Base-by-base conservation (phyloP, 2,329 filamentous ascomycete genomes). In the Sclerotinia glacialis region DNA sequence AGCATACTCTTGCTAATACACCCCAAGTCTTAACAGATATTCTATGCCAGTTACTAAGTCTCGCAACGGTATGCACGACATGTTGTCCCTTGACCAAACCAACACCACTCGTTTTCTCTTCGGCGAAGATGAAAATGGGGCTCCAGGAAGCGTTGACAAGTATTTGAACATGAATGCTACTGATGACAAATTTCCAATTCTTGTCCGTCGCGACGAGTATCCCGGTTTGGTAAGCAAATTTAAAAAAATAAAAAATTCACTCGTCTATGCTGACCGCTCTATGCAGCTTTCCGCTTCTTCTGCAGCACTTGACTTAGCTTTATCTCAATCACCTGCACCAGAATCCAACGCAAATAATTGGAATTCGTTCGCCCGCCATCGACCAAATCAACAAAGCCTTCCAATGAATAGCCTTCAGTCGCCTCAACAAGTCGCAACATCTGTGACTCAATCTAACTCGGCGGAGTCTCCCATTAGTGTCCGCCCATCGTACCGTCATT, bases 51-150 rank as follows among this genome's bases (percentile, higher is more conserved):
- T 94, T 62, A 92, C 90, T 58, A 85, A 85, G 68, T 86, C 88
- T 71, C 86, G 89, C 71, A 87, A 83, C 71, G 85, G 89, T 69
- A 80, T 87, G 73, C 87, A 89, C 75, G 87, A 89, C 71, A 83
- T 87, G 72, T 37, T 66, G 67, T 85, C 85, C 49, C 81, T 96
- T 67, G 93, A 95, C 69, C 89, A 91, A 72, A 92, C 92, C 74
- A 93, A 95, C 79, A 93, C 91, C 16, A 86, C 92, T 34, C 88
- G 90, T 65, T 96, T 96, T 75, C 82, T 97, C 47, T 96, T 97
- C 76, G 89, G 90, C 68, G 90, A 92, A 73, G 92, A 93, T 68
- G 88, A 93, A 67, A 77, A 79, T 67, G 72, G 77, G 12, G 70
- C 76, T 65, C 76, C 79, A 64, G 76, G 76, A 61, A 87, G 90